phyloP scores from a whole-genome alignment of 2,329 filamentous ascomycete species.

The Phialemoniopsis sp. region DNA sequence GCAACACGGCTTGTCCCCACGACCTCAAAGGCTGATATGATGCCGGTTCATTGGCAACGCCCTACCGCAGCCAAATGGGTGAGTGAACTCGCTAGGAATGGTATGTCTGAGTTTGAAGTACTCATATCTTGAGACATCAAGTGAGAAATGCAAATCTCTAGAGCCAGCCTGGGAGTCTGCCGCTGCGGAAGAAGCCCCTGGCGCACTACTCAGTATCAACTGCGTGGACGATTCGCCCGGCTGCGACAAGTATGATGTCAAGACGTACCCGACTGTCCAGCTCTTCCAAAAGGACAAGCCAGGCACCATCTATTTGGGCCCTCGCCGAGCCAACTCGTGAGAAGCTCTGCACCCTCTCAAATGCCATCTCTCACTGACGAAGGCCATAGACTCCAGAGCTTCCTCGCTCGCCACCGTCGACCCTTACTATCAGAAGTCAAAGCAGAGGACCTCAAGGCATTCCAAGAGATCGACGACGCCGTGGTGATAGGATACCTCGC shows the following conservation, averaged over 20 bases:
- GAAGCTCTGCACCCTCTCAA: not conserved
- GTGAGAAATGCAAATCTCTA: constrained; percentile 11
- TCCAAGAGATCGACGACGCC: constrained; percentile 2
- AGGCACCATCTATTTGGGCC: constrained; percentile 12
- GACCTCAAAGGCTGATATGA: too few relatives aligned
- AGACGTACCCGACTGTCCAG: constrained; percentile 11
- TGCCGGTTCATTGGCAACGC: too few relatives aligned
- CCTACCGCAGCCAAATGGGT: too few relatives aligned
- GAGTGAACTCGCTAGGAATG: too few relatives aligned
- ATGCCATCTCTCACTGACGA: not conserved
- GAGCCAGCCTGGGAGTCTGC: constrained; percentile 14
- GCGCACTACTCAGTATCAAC: constrained; percentile 15
- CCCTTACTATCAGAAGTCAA: constrained; percentile 17
- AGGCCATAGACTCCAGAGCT: constrained; percentile 15
- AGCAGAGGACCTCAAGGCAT: constrained; percentile 9
- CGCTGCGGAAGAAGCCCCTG: constrained; percentile 1
- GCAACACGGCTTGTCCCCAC: too few relatives aligned
- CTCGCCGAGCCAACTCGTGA: constrained; percentile 12
- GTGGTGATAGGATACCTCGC: constrained; percentile 4
- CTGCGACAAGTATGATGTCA: constrained; percentile 9
- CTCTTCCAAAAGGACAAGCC: constrained; percentile 11
- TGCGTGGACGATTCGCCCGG: constrained; percentile 8
- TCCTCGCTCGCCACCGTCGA: constrained; percentile 16
- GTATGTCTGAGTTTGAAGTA: too few relatives aligned
- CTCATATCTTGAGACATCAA: too few relatives aligned